Base-by-base conservation (phyloP, 2,329 filamentous ascomycete species). In the Emergomyces africanus region DNA sequence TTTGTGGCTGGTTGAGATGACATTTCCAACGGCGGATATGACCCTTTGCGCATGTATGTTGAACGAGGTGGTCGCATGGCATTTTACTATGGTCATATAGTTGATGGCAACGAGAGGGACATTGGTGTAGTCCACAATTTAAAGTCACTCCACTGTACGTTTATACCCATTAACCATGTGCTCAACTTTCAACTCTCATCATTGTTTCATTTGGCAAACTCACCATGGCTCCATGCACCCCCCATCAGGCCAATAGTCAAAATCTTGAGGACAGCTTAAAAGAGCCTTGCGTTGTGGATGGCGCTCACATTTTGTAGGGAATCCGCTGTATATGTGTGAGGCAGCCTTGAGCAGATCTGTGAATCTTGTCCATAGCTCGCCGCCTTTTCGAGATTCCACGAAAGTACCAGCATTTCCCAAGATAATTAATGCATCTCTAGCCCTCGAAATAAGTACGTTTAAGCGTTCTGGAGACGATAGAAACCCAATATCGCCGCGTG, bases 381-480 rank as follows among this genome's bases (percentile, higher is more conserved):
- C 76, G 1, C 84, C 84, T 65, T 84, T 85, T 30, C 76, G 76
- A 63, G 79, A 81, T 1, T 75, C 72, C 65, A 82, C 77, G 63
- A 89, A 90, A 0, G 87, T 90, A 0, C 81, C 71, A 58, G 83
- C 78, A 65, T 89, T 89, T 0, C 87, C 86, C 49, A 90, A 80
- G 63, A 91, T 75, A n/a, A 89, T 80, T 15, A 90, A 68, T 0
- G 76, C 80, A 58, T 87, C 74, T 1, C 85, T 77, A 0, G 87
- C 86, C 60, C 88, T 75, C 0, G 86, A 87, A 1, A 89, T 70
- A 1, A 90, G 70, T 0, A 90, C 87, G 20, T 89, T 89, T 0
- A 90, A 68, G 0, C 88, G 77, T 63, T 90, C 81, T 0, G 82
- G 81, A 0, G 84, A 76, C 0, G 74, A 67, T 77, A 90, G 83